Evolutionary conservation across 108 stramenopile species (phyloP).

Genomic region (Cyclotella sp.): DNA sequence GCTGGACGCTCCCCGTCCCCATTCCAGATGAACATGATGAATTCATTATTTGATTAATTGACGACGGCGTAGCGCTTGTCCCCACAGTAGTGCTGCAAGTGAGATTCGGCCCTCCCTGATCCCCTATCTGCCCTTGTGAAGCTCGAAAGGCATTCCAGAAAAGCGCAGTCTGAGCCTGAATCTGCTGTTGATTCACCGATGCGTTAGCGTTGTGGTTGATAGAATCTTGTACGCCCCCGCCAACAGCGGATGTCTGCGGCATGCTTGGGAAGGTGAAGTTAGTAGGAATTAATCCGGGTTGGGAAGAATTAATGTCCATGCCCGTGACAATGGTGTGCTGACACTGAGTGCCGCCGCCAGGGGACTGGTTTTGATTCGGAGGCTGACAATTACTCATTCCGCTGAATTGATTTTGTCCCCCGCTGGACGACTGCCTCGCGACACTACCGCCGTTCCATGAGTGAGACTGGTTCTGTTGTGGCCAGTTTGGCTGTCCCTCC

Average conservation of each 20-base stretch:
- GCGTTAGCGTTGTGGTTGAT: not conserved
- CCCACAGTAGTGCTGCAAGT: not conserved
- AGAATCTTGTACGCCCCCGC: not conserved
- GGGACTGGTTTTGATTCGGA: not conserved
- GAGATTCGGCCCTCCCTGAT: conserved; percentile 1
- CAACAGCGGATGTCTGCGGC: not conserved
- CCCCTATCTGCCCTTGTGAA: not conserved
- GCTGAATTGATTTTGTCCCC: not conserved
- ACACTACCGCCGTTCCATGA: not conserved
- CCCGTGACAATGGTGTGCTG: not conserved
- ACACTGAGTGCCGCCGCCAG: not conserved
- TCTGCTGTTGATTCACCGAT: not conserved
- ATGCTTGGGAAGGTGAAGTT: not conserved
- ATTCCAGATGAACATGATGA: not conserved
- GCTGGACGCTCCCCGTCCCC: too few relatives aligned
- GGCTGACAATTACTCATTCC: not conserved
- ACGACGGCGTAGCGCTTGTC: not conserved
- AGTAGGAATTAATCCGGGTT: not conserved
- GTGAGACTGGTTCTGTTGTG: not conserved
- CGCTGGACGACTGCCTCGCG: not conserved
- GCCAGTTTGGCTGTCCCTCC: not conserved
- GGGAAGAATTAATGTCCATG: not conserved
- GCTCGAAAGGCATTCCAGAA: conserved; percentile 18
- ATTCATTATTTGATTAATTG: not conserved
- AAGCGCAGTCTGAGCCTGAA: conserved; percentile 4